Evolutionary conservation across 148 eudicot genomes (phyloP).

Genomic region (Vaccinium corymbosum): DNA sequence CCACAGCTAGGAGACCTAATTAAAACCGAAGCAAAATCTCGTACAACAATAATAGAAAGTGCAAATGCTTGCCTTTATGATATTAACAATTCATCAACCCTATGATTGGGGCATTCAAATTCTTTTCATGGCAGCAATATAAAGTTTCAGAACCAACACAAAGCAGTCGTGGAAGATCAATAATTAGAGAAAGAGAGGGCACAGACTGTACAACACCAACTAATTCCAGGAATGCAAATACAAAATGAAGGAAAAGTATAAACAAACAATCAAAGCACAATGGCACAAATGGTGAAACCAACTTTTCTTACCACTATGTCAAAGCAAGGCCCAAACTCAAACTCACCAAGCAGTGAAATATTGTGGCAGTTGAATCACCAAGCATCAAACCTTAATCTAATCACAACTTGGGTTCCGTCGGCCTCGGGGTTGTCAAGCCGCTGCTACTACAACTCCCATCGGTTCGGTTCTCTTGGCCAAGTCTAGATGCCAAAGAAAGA

Average conservation of each 20-base stretch:
- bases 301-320: constrained; percentile 9
- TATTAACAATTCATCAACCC: neutral
- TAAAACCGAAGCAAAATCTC: too few relatives aligned
- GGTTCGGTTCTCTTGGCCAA: constrained; percentile 44
- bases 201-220: constrained; percentile 10
- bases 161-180: neutral
- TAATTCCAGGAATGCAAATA: constrained; percentile 22
- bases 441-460: constrained; percentile 43
- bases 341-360: constrained; percentile 14
- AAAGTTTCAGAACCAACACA: neutral
- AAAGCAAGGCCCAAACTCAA: constrained; percentile 9
- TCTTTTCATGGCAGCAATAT: neutral
- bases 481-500: constrained; percentile 74
- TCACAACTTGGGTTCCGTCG: constrained; percentile 28
- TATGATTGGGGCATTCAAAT: neutral
- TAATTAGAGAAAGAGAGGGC: neutral
- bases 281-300: constrained; percentile 7
- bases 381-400: constrained; percentile 12
- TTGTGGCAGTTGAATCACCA: constrained; percentile 16
- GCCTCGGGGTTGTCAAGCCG: constrained; percentile 25
- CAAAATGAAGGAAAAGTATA: constrained; percentile 11
- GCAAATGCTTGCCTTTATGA: neutral
- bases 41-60: too few relatives aligned
- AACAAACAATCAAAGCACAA: constrained; percentile 8
- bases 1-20: too few relatives aligned